Evolutionary conservation across 225 moss, liverwort and hornwort genomes (phyloP).

Genomic region (Bryoerythrophyllum caledonicum): DNA sequence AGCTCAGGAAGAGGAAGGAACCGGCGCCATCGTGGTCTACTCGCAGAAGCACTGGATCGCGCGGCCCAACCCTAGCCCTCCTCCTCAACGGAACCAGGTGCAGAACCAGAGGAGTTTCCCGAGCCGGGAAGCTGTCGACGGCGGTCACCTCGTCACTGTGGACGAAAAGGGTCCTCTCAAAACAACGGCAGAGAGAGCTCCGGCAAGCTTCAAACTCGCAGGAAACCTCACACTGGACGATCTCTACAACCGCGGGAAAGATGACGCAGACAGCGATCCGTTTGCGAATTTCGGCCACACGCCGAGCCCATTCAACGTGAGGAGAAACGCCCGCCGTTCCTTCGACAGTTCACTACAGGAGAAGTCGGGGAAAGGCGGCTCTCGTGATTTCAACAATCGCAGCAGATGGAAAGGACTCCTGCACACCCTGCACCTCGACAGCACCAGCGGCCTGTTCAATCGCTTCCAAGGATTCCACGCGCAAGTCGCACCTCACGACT

Average conservation of each 20-base stretch:
- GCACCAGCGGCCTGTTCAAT: slow-evolving; percentile 29
- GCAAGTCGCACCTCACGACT: slow-evolving; percentile 57
- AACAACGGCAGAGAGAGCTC: slow-evolving; percentile 3
- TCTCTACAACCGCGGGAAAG: slow-evolving; percentile 26
- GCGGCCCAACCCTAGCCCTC: slow-evolving; percentile 14
- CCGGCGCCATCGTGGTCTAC: slow-evolving; percentile 27
- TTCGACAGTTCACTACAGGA: slow-evolving; percentile 42
- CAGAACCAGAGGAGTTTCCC: slow-evolving; percentile 29
- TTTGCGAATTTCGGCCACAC: slow-evolving; percentile 41
- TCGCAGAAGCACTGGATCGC: slow-evolving; percentile 24
- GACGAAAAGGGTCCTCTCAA: slow-evolving; percentile 33
- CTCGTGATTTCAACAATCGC: slow-evolving; percentile 14
- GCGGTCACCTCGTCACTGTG: slow-evolving; percentile 32
- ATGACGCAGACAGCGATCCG: slow-evolving; percentile 32
- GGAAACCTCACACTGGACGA: slow-evolving; percentile 29
- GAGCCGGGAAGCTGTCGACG: slow-evolving; percentile 4
- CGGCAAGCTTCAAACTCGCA: slow-evolving; percentile 30
- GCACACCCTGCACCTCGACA: slow-evolving; percentile 47
- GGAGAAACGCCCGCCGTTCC: slow-evolving; percentile 33
- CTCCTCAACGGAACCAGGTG: slow-evolving; percentile 22
- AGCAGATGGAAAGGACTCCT: slow-evolving; percentile 41
- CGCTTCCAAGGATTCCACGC: slow-evolving; percentile 46
- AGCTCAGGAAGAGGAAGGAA: slow-evolving; percentile 7
- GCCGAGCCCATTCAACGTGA: slow-evolving; percentile 42
- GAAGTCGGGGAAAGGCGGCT: slow-evolving; percentile 18